Evolutionary conservation across 148 eudicot genomes (phyloP).

Genomic region (Vaccinium corymbosum): DNA sequence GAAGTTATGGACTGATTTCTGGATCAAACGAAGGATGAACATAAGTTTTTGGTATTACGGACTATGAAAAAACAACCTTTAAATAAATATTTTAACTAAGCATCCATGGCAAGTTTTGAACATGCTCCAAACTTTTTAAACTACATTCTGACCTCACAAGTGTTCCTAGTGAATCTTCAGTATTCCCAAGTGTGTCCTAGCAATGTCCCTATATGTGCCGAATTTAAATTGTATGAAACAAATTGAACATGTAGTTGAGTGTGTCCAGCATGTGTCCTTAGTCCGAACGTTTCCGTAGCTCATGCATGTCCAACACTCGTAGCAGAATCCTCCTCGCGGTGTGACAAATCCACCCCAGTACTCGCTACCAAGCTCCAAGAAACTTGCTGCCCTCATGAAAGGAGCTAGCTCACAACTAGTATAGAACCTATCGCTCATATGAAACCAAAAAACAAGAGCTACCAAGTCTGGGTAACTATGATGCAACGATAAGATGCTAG

Average conservation of each 20-base stretch:
- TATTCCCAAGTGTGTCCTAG: no score
- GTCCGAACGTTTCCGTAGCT: background rate
- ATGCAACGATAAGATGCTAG: background rate
- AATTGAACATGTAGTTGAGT: no score
- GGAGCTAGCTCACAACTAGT: background rate
- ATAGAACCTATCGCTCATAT: background rate
- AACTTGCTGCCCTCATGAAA: background rate
- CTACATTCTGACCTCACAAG: no score
- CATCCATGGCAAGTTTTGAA: background rate
- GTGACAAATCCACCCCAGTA: background rate
- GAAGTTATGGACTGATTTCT: background rate
- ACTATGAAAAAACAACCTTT: no score
- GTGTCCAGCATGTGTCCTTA: background rate
- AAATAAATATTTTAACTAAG: no score
- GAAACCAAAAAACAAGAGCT: background rate
- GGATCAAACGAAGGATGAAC: background rate
- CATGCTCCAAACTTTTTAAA: background rate
- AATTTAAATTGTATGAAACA: no score
- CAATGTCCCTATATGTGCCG: no score
- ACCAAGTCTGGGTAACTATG: background rate
- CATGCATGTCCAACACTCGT: background rate
- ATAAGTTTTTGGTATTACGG: background rate
- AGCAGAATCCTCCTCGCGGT: background rate
- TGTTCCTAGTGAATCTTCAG: no score
- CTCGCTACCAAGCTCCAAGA: background rate